phyloP scores from a whole-genome alignment of 495 filamentous ascomycete genomes.

The Echria macrotheca region DNA sequence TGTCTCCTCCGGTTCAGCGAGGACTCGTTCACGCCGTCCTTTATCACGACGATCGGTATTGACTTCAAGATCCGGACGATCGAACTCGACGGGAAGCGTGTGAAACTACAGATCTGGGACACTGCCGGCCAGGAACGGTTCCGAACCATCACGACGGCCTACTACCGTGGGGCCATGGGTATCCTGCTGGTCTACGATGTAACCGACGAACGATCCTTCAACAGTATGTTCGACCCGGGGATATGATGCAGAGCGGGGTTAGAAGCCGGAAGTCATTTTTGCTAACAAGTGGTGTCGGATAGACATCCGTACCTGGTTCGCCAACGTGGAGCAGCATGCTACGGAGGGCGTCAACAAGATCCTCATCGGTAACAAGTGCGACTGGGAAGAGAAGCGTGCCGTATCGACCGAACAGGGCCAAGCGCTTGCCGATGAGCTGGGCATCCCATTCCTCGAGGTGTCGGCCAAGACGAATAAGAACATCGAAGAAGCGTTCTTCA shows the following conservation, averaged over 20 bases:
- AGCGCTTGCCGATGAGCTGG: constrained; percentile 87
- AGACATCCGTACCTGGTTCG: constrained; percentile 99
- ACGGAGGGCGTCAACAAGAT: constrained; percentile 99
- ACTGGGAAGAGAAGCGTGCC: constrained; percentile 98
- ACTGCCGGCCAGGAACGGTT: constrained; percentile 97
- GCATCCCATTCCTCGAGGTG: constrained; percentile 97
- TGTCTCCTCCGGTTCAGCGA: constrained; percentile 97
- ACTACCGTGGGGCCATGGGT: constrained; percentile 97
- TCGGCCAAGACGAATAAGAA: constrained; percentile 99
- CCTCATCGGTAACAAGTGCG: constrained; percentile 98
- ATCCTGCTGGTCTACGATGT: constrained; percentile 98
- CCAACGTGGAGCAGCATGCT: constrained; percentile 97
- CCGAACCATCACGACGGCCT: constrained; percentile 96
- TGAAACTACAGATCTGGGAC: constrained; percentile 99
- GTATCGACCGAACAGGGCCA: constrained; percentile 92
- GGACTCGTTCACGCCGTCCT: constrained; percentile 96
- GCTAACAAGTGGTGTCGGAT: constrained; percentile 1
- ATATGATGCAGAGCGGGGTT: neutral
- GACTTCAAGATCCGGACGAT: constrained; percentile 99
- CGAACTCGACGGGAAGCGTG: constrained; percentile 94
- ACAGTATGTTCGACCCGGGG: constrained; percentile 62
- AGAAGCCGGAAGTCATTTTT: neutral
- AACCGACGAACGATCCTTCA: constrained; percentile 93
- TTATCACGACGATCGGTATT: constrained; percentile 99
- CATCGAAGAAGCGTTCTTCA: constrained; percentile 98